phyloP scores from a whole-genome alignment of 768 basidiomycete genomes.

The Leccinum obscurum region DNA sequence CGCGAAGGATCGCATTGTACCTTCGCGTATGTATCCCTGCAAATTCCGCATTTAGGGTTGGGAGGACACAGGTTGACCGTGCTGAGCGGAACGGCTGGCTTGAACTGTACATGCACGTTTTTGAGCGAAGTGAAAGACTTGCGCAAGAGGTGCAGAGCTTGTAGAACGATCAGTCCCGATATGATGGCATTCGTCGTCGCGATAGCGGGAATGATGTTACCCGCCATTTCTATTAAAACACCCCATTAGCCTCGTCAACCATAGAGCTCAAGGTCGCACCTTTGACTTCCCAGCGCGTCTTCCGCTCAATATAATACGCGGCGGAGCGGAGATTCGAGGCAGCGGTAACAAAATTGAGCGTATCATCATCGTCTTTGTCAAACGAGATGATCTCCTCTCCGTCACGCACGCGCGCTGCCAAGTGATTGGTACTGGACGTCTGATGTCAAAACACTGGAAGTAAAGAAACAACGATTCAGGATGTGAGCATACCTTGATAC shows the following conservation, averaged over 20 bases:
- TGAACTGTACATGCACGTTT: conserved; percentile 78
- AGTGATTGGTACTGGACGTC: conserved; percentile 65
- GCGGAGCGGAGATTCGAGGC: conserved; percentile 89
- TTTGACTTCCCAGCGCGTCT: conserved; percentile 97
- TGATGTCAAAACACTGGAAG: conserved; percentile 9
- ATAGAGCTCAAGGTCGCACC: conserved; percentile 43
- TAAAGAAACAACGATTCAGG: background rate
- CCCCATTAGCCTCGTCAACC: background rate
- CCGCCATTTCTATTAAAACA: conserved; percentile 82
- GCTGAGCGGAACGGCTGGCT: conserved; percentile 76
- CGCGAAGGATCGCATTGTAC: conserved; percentile 75
- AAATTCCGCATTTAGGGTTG: conserved; percentile 79
- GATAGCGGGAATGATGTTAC: conserved; percentile 99
- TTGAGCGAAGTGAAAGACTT: conserved; percentile 60
- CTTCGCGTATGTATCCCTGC: conserved; percentile 78
- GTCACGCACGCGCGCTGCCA: conserved; percentile 65
- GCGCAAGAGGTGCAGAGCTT: conserved; percentile 82
- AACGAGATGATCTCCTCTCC: conserved; percentile 79
- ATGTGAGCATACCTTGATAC: conserved; percentile 65
- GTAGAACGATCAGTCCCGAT: conserved; percentile 91
- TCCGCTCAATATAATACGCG: conserved; percentile 84
- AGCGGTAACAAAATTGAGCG: conserved; percentile 94
- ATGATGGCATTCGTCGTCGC: conserved; percentile 99
- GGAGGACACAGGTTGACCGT: conserved; percentile 66
- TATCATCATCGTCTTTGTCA: conserved; percentile 98